phyloP scores from a whole-genome alignment of 352 stramenopile species.

The Globisporangium rhizosaccharum region DNA sequence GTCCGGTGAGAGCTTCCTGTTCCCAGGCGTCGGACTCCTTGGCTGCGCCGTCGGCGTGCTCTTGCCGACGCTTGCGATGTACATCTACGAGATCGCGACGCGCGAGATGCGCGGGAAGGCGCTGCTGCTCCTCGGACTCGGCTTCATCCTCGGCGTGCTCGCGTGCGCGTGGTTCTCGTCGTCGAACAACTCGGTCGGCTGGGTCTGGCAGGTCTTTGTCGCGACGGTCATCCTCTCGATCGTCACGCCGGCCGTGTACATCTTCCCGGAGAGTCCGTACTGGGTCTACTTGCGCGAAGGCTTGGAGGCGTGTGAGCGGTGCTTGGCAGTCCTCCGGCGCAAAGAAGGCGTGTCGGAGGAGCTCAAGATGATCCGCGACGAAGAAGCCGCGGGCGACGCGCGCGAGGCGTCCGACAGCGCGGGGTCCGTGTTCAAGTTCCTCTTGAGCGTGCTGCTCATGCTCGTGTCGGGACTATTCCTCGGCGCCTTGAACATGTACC shows the following conservation, averaged over 20 bases:
- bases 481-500: slow-evolving; percentile 69
- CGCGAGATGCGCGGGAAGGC: slow-evolving; percentile 80
- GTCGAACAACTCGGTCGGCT: slow-evolving; percentile 67
- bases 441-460: slow-evolving; percentile 60
- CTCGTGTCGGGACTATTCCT: slow-evolving; percentile 61
- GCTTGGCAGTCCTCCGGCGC: slow-evolving; percentile 62
- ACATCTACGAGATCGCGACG: slow-evolving; percentile 86
- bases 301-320: slow-evolving; percentile 66
- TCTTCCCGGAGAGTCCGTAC: slow-evolving; percentile 83
- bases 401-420: slow-evolving; percentile 24
- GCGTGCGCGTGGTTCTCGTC: slow-evolving; percentile 63
- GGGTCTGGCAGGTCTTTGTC: slow-evolving; percentile 84
- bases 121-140: slow-evolving; percentile 63
- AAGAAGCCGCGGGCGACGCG: slow-evolving; percentile 62
- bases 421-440: slow-evolving; percentile 53
- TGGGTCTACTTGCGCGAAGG: slow-evolving; percentile 81
- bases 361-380: slow-evolving; percentile 70
- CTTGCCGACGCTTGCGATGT: slow-evolving; percentile 67
- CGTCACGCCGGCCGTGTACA: slow-evolving; percentile 77
- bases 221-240: slow-evolving; percentile 70
- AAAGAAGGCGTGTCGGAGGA: slow-evolving; percentile 74
- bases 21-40: slow-evolving; percentile 59
- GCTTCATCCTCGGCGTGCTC: slow-evolving; percentile 62
- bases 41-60: slow-evolving; percentile 55
- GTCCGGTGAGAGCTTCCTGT: slow-evolving; percentile 44